These are phyloP conservation scores for Chrysopogon serrulatus DNA, from an alignment of 176 grass and related monocot genomes.

Conservation along the genomic window DNA sequence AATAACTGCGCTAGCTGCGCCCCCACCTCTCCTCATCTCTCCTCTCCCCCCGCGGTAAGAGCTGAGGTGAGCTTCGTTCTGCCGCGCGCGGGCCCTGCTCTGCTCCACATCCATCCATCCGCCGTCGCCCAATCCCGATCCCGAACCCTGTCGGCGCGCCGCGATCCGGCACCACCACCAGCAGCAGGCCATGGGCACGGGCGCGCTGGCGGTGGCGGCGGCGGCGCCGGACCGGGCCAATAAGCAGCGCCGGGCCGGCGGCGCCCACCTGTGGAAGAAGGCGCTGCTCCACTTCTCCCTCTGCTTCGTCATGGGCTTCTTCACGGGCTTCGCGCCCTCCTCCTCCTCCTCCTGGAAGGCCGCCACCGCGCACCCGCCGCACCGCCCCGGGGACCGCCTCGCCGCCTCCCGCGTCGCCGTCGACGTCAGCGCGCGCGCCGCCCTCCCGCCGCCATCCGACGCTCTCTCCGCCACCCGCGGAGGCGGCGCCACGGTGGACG, in stretches of 20 bases:
- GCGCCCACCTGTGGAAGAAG: conserved; percentile 82
- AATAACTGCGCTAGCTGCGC: neutral
- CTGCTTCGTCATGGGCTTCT: conserved; percentile 99
- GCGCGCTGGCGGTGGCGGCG: neutral
- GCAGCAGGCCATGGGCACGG: conserved; percentile 27
- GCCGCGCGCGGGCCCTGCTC: neutral
- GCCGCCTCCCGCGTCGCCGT: conserved; percentile 18
- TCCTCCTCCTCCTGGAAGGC: conserved; percentile 25
- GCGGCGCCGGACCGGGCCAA: conserved; percentile 39
- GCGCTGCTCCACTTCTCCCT: conserved; percentile 94
- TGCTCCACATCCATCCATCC: neutral
- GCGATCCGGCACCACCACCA: neutral
- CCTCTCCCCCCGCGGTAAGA: neutral
- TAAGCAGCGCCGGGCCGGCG: conserved; percentile 47
- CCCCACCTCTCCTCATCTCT: neutral
- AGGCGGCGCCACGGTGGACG: conserved; percentile 21
- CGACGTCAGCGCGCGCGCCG: conserved; percentile 21
- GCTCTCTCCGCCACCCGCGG: neutral
- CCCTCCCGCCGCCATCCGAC: neutral
- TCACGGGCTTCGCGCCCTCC: conserved; percentile 92
- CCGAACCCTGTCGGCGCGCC: neutral
- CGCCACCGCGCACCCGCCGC: neutral
- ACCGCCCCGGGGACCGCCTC: neutral
- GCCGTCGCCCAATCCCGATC: neutral
- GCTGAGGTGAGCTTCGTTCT: neutral